Base-by-base conservation (phyloP, 108 stramenopile species). In the Phaeodactylum tricornutum region DNA sequence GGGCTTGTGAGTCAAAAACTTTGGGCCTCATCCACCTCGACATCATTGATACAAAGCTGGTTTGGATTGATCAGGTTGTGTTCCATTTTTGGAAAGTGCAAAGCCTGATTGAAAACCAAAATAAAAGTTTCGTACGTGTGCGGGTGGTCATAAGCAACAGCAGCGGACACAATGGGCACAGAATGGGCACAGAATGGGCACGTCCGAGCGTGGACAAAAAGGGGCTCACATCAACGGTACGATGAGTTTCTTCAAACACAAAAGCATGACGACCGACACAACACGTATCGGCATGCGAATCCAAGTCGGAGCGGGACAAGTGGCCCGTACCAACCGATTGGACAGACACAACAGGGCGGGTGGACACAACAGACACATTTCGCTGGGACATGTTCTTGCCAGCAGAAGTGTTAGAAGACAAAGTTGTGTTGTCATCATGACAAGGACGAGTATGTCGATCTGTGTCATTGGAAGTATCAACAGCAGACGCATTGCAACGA, bases 261-360 rank as follows among this genome's bases (percentile, higher is more conserved):
- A 15, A 8, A 12, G 33, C 23, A 19, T 59, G n/a, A 6, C 15
- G 17, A 27, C 70, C 65, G 16, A 57, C 11, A 11, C 26, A 44
- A 11, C 36, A 46, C 3, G 64, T 66, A 32, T 66, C 64, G 4
- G 58, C 58, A 39, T 66, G 64, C 27, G 58, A 45, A 25, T 59
- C 64, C 23, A 66, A 33, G 20, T 58, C 64, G 5, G 44, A 23
- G 15, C 44, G n/a, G n/a, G n/a, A n/a, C n/a, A n/a, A n/a, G n/a
- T n/a, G n/a, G n/a, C n/a, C n/a, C n/a, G n/a, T n/a, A n/a, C n/a
- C n/a, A n/a, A n/a, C n/a, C n/a, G n/a, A n/a, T n/a, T n/a, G n/a
- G n/a, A n/a, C n/a, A n/a, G n/a, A n/a, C n/a, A n/a, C n/a, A n/a
- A n/a, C n/a, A n/a, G n/a, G n/a, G n/a, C n/a, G n/a, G n/a, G n/a